Conservation (phyloP, 495 filamentous ascomycete species). For the Thozetella sp. region DNA sequence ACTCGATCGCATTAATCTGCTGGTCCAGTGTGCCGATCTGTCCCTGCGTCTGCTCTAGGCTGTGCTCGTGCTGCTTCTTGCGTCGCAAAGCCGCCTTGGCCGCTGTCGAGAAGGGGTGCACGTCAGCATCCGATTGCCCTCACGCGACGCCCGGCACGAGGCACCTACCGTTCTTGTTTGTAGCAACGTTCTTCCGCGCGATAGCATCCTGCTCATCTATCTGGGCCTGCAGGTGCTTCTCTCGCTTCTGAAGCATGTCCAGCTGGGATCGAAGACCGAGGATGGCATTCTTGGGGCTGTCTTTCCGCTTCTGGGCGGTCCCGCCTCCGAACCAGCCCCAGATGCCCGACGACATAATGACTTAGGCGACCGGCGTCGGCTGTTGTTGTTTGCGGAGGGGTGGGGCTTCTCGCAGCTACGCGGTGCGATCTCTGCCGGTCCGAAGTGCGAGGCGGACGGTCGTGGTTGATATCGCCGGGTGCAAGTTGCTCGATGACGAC, state of each 20-base stretch:
- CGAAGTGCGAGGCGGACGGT: background rate
- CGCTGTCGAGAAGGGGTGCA: constrained; percentile 49
- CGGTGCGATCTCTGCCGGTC: background rate
- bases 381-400: background rate
- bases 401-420: background rate
- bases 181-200: constrained; percentile 85
- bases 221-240: constrained; percentile 86
- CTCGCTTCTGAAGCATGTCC: constrained; percentile 96
- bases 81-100: constrained; percentile 90
- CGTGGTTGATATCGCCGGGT: constrained; percentile 3
- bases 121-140: constrained; percentile 10
- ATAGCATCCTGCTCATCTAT: constrained; percentile 91
- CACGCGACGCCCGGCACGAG: background rate
- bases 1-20: constrained; percentile 95
- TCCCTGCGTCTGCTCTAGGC: constrained; percentile 82
- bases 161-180: constrained; percentile 86
- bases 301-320: constrained; percentile 80
- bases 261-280: constrained; percentile 84
- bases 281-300: constrained; percentile 96
- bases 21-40: constrained; percentile 93
- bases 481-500: background rate
- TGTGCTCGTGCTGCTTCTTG: constrained; percentile 92
- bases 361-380: background rate
- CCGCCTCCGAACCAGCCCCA: constrained; percentile 89
- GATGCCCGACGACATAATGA: constrained; percentile 51